phyloP scores from a whole-genome alignment of 2,329 filamentous ascomycete species.

The Xylaria sp. region DNA sequence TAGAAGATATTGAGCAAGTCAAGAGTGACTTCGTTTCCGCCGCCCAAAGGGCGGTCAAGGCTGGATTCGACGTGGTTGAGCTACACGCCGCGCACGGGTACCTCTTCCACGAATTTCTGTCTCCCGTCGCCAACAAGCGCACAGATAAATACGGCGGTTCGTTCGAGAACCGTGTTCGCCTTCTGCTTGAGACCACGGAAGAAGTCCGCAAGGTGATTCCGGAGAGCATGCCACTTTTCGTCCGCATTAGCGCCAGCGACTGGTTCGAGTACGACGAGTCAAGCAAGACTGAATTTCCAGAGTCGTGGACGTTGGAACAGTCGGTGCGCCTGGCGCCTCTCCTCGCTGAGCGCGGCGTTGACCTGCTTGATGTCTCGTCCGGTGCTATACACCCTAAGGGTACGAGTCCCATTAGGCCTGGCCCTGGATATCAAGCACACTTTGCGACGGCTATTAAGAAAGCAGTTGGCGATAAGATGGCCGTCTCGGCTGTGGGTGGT shows the following conservation, averaged over 20 bases:
- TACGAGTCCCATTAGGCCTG: constrained; percentile 60
- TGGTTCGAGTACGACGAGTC: constrained; percentile 73
- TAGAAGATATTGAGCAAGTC: constrained; percentile 51
- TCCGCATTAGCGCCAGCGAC: constrained; percentile 75
- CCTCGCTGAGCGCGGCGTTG: constrained; percentile 72
- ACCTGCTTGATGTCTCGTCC: constrained; percentile 75
- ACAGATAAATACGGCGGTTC: constrained; percentile 75
- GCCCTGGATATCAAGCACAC: constrained; percentile 72
- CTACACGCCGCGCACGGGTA: constrained; percentile 86
- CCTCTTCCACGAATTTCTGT: constrained; percentile 76
- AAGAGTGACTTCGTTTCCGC: constrained; percentile 52
- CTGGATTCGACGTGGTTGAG: constrained; percentile 73
- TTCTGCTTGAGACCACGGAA: constrained; percentile 75
- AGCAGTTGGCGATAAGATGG: constrained; percentile 70
- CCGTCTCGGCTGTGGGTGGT: constrained; percentile 64
- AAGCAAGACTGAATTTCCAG: constrained; percentile 53
- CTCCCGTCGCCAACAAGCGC: constrained; percentile 75
- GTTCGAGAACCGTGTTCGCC: constrained; percentile 76
- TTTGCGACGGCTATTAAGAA: constrained; percentile 75
- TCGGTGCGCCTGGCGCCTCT: constrained; percentile 68
- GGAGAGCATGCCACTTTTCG: constrained; percentile 71
- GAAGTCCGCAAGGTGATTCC: constrained; percentile 70
- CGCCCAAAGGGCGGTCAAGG: constrained; percentile 53
- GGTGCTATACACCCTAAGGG: constrained; percentile 67
- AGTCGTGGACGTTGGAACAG: constrained; percentile 72